A percentile compares a stretch with the other conserved stretches of the same genome.
These are phyloP conservation scores for Jatropha curcas DNA, from an alignment of 345 rosid genomes.

Conservation along the genomic window DNA sequence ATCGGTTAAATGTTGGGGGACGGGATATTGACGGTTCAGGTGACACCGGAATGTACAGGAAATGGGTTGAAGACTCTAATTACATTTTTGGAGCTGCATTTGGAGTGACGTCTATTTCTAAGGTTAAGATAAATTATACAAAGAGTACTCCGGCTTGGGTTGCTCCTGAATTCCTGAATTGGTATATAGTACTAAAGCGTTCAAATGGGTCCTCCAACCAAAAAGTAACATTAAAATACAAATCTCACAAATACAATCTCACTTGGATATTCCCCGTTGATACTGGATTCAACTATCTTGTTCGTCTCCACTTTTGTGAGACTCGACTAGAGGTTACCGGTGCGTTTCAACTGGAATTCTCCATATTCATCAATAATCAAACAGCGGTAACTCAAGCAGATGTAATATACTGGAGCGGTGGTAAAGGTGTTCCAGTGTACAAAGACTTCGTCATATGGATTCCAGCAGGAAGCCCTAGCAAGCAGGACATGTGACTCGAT, in stretches of 20 bases:
- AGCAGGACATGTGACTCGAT: slow-evolving; percentile 16
- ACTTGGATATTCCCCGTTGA: slow-evolving; percentile 37
- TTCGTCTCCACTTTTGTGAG: slow-evolving; percentile 25
- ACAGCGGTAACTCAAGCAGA: background rate
- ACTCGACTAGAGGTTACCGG: slow-evolving; percentile 19
- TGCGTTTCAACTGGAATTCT: slow-evolving; percentile 14
- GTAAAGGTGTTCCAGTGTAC: slow-evolving; percentile 25
- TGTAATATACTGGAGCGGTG: background rate
- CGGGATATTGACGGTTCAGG: background rate
- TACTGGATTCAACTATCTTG: slow-evolving; percentile 24
- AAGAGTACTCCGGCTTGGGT: slow-evolving; percentile 17
- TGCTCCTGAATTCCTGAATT: slow-evolving; percentile 29
- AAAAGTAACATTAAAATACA: background rate
- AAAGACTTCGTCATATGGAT: slow-evolving; percentile 25
- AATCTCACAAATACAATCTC: slow-evolving; percentile 25
- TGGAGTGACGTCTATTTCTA: background rate
- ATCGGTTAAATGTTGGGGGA: slow-evolving; percentile 38
- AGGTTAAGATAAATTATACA: slow-evolving; percentile 6
- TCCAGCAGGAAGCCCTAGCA: background rate
- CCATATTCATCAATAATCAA: slow-evolving; percentile 26
- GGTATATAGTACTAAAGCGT: slow-evolving; percentile 25
- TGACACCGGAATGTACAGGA: slow-evolving; percentile 34
- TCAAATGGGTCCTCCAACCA: slow-evolving; percentile 21
- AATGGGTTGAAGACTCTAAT: slow-evolving; percentile 17
- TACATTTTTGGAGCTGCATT: background rate